Conservation (phyloP, 1,139 yeast genomes). For the Suhomyces coccinellae region DNA sequence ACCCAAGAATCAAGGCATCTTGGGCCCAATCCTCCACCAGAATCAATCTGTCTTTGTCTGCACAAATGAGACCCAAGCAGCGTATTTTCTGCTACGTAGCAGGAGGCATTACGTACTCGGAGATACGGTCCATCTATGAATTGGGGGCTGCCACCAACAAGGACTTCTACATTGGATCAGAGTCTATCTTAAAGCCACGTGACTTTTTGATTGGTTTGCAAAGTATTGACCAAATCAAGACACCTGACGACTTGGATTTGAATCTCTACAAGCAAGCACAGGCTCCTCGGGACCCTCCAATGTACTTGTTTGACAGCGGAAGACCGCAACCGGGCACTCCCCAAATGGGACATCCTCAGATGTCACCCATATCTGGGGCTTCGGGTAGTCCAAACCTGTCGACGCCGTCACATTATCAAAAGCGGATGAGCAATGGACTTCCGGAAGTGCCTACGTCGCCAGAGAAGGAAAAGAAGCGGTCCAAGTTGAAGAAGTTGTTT, state of each 20-base stretch:
- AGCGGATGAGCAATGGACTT: slow-evolving; percentile 21
- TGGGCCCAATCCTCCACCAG: slow-evolving; percentile 66
- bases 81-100: slow-evolving; percentile 78
- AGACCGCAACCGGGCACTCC: slow-evolving; percentile 17
- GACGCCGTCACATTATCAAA: slow-evolving; percentile 18
- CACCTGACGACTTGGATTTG: slow-evolving; percentile 35
- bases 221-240: slow-evolving; percentile 39
- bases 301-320: slow-evolving; percentile 32
- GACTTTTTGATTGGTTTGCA: slow-evolving; percentile 51
- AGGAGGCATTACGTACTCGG: slow-evolving; percentile 89
- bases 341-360: background rate
- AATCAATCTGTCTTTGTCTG: slow-evolving; percentile 18
- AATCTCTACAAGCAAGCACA: slow-evolving; percentile 29
- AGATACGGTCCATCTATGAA: slow-evolving; percentile 74
- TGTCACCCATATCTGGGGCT: background rate
- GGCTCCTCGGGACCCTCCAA: slow-evolving; percentile 35
- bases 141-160: slow-evolving; percentile 60
- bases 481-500: slow-evolving; percentile 38
- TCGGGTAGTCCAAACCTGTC: background rate
- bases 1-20: slow-evolving; percentile 74
- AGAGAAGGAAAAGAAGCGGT: slow-evolving; percentile 35
- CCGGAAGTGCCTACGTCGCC: slow-evolving; percentile 14
- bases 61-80: slow-evolving; percentile 53
- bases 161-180: slow-evolving; percentile 84
- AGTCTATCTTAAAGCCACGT: slow-evolving; percentile 68